Base-by-base conservation (phyloP, 2,329 filamentous ascomycete species). In the Huntiella savannae region DNA sequence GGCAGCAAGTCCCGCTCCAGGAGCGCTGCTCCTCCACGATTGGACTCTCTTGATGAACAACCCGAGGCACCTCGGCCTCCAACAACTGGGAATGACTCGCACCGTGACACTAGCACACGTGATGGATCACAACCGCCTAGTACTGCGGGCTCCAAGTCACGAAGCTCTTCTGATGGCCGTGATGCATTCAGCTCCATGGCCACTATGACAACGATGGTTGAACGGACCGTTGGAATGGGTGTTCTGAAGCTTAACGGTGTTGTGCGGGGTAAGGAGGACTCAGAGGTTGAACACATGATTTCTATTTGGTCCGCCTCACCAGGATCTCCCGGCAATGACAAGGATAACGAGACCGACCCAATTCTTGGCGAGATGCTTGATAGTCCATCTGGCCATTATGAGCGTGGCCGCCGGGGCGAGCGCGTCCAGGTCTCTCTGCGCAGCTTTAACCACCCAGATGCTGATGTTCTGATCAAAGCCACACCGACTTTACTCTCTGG, bases 401-500 rank as follows among this genome's bases (percentile, higher is more conserved):
- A 80, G 55, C 80, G 77, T 55, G 84, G 80, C 16, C 66, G 70
- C 46, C 71, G 73, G 46, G 76, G 84, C 17, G 85, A 88, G 55
- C 75, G 82, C 22, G 63, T 96, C 4, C 82, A 88, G 53, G 66
- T 95, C 1, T 80, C 83, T 50, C 64, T 95, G 11, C 81, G 79
- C 54, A 71, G 82, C 1, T 95, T 95, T 59, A 71, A 76, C 33
- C 73, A 81, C 54, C 68, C 75, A 1, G 85, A 96, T 55, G 77
- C 85, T 1, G 85, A 93, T 53, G 67, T 65, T 0, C 70, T 98
- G 36, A 81, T 96, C 56, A 84, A 82, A 56, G 77, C 80, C 41
- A 94, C 85, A 3, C 91, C 91, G 0, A 96, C 88, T 0, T 64
- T 92, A 11, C 73, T 98, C 11, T 80, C 92, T 43, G 79, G 81